phyloP scores from a whole-genome alignment of 2,329 filamentous ascomycete species.

The Pseudogymnoascus sp. region DNA sequence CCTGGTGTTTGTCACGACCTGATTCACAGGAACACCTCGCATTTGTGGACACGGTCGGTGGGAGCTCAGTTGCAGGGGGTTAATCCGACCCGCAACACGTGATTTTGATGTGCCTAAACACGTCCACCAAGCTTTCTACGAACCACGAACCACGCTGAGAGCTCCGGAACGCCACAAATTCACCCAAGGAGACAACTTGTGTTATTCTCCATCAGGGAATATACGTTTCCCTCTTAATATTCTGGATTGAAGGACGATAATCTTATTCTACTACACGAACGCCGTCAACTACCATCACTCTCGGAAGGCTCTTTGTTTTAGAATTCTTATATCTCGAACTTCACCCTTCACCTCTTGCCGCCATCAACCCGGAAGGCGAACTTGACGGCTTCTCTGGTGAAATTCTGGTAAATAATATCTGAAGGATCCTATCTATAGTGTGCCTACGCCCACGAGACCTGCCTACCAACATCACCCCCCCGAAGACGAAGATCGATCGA shows the following conservation, averaged over 20 bases:
- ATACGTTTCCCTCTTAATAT: neutral
- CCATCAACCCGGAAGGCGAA: neutral
- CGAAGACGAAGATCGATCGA: neutral
- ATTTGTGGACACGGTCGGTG: conserved; percentile 8
- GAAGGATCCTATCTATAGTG: neutral
- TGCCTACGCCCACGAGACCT: neutral
- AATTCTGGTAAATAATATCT: neutral
- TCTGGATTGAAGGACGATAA: neutral
- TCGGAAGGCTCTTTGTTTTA: neutral
- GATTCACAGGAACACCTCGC: neutral
- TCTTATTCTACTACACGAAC: neutral
- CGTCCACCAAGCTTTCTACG: neutral
- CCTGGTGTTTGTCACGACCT: conserved; percentile 1
- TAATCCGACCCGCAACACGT: conserved; percentile 8
- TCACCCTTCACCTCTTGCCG: neutral
- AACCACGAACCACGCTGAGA: neutral
- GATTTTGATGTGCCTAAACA: neutral
- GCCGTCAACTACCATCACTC: neutral
- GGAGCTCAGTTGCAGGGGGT: conserved; percentile 6
- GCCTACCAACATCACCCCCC: neutral
- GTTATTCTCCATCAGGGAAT: neutral
- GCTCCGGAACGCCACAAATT: neutral
- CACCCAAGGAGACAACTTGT: neutral
- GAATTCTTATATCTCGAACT: neutral
- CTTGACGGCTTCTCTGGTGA: neutral